Evolutionary conservation across 2,329 filamentous ascomycete species (phyloP), one percentile per base, ranked within the genome.

Genomic region (Teratosphaeria destructans): DNA sequence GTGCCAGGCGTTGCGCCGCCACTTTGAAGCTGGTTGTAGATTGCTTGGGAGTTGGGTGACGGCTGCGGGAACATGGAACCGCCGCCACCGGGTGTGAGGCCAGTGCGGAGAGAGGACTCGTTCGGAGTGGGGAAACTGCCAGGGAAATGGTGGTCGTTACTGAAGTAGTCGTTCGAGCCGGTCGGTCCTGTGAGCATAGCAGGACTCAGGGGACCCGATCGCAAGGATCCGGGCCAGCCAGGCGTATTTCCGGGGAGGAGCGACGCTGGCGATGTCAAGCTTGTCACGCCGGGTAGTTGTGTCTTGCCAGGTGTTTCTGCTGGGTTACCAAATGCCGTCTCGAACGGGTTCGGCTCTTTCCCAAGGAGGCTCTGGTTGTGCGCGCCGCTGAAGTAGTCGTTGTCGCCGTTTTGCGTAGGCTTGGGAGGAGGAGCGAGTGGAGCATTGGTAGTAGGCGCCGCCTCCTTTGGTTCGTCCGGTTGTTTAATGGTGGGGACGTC

Each of bases 41-140:
- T 77, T 56, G 88, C 88, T 77, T 91, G 87, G 0, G 90, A 89
- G 72, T 89, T 95, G 4, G 90, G 92, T 72, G 89, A 95, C 2
- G 90, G 88, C 58, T 88, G 89, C 59, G 93, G 91, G 79, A 97
- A 97, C 90, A 97, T 97, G 67, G 92, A 95, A 68, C 92, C 93
- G 72, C 92, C 91, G 66, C 93, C 93, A 62, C 94, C 94, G 55
- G 94, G 94, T 57, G 94, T 97, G 66, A 97, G 77, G 59, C 94
- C 94, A 61, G 91, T 94, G 62, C 94, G 83, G 57, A 97, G 78
- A 3, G 90, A 95, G 7, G 93, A 97, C 76, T 99, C 94, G 83
- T 96, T 96, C 0, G 93, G 93, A 3, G 94, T 97, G 4, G 91
- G 90, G 71, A 96, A 96, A 58, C 89, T 89, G 67, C 90, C 86